Percentiles rank a stretch among this genome's conserved stretches.
Evolutionary conservation across 148 eudicot genomes (phyloP).

Genomic region (Persicaria maculosa): DNA sequence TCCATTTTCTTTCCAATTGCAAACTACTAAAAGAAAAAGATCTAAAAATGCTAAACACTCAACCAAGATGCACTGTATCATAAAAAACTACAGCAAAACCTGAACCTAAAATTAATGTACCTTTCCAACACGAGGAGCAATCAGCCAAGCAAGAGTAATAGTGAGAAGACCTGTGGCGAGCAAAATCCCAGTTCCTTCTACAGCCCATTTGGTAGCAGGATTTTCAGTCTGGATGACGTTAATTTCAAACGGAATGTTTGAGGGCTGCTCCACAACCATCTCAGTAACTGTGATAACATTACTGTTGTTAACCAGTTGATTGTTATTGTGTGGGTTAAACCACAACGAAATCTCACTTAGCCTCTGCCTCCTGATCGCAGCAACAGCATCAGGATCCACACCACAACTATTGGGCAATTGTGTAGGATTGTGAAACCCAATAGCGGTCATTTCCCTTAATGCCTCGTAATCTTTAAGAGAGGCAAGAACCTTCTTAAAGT

Average conservation of each 20-base stretch:
- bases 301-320: constrained; percentile 26
- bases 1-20: too few species aligned
- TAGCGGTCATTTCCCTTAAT: constrained; percentile 63
- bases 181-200: constrained; percentile 79
- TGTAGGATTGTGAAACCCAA: constrained; percentile 55
- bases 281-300: constrained; percentile 31
- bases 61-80: background rate
- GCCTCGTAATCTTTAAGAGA: constrained; percentile 78
- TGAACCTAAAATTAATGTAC: constrained; percentile 21
- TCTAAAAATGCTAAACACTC: background rate
- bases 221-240: constrained; percentile 34
- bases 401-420: constrained; percentile 32
- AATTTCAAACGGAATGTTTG: constrained; percentile 35
- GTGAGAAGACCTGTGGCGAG: constrained; percentile 89
- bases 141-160: constrained; percentile 82
- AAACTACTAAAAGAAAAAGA: too few species aligned
- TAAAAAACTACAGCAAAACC: background rate
- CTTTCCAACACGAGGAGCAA: constrained; percentile 95
- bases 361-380: constrained; percentile 82
- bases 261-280: constrained; percentile 47
- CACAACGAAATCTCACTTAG: constrained; percentile 78
- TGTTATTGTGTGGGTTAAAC: constrained; percentile 48
- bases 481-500: constrained; percentile 53
- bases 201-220: constrained; percentile 84
- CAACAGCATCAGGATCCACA: constrained; percentile 92